Evolutionary conservation across 495 filamentous ascomycete genomes (phyloP).

Genomic region (Haplographium delicatum): DNA sequence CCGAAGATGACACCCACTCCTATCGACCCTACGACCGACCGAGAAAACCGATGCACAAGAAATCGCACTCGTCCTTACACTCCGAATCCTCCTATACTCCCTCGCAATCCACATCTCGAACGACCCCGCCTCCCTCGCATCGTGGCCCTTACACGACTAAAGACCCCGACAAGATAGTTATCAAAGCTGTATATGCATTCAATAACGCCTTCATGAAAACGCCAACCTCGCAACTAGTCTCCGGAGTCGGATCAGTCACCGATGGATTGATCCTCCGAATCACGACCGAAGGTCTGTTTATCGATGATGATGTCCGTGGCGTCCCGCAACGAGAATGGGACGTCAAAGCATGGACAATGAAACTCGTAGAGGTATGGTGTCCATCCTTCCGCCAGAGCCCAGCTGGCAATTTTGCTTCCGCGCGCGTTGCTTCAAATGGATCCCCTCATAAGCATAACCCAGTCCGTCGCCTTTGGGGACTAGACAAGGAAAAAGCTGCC

Average conservation of each 20-base stretch:
- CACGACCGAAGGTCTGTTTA: conserved; percentile 86
- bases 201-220: conserved; percentile 76
- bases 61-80: conserved; percentile 60
- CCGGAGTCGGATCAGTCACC: conserved; percentile 68
- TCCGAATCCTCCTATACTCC: conserved; percentile 83
- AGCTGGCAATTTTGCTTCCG: conserved; percentile 34
- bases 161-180: conserved; percentile 91
- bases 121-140: conserved; percentile 74
- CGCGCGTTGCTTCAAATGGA: conserved; percentile 17
- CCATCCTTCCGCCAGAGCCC: conserved; percentile 39
- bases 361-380: conserved; percentile 85
- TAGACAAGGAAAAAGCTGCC: conserved; percentile 35
- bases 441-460: conserved; percentile 24
- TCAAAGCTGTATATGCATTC: conserved; percentile 86
- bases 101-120: conserved; percentile 76
- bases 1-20: conserved; percentile 64
- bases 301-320: conserved; percentile 87
- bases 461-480: conserved; percentile 24
- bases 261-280: conserved; percentile 83
- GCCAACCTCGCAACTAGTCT: conserved; percentile 75
- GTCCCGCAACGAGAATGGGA: conserved; percentile 95
- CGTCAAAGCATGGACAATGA: conserved; percentile 95
- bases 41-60: conserved; percentile 42
- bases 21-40: conserved; percentile 80
- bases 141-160: conserved; percentile 73